These are phyloP conservation scores for Mycosphaerella sp. DNA, from an alignment of 2,329 filamentous ascomycete genomes.

Conservation along the genomic window DNA sequence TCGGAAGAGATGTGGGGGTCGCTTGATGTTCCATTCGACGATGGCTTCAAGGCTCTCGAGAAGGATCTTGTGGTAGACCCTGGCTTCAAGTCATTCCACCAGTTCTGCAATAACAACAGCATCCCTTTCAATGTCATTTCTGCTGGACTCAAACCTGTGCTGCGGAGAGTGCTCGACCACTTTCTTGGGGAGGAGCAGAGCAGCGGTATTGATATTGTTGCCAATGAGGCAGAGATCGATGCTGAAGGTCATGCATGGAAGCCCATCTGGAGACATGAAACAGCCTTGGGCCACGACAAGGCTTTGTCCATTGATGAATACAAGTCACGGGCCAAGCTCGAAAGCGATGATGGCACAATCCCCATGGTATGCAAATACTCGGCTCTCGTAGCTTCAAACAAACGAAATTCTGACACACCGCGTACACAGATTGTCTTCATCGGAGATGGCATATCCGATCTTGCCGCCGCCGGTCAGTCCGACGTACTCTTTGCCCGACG, in stretches of 20 bases:
- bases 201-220: conserved; percentile 59
- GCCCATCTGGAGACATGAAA: conserved; percentile 62
- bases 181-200: conserved; percentile 58
- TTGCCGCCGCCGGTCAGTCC: conserved; percentile 59
- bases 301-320: conserved; percentile 58
- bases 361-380: conserved; percentile 40
- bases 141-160: conserved; percentile 59
- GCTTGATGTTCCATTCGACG: conserved; percentile 59
- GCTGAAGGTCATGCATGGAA: conserved; percentile 56
- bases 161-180: conserved; percentile 56
- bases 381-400: not conserved
- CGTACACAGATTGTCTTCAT: conserved; percentile 55
- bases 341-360: conserved; percentile 55
- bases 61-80: conserved; percentile 57
- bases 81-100: conserved; percentile 58
- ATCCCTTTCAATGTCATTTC: conserved; percentile 67
- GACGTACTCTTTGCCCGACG: conserved; percentile 62
- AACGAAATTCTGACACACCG: not conserved
- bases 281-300: conserved; percentile 61
- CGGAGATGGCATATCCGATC: conserved; percentile 62
- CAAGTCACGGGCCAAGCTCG: conserved; percentile 48
- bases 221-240: conserved; percentile 59
- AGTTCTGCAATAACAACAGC: conserved; percentile 56
- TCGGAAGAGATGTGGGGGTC: conserved; percentile 68
- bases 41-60: conserved; percentile 61